phyloP scores from a whole-genome alignment of 2,329 filamentous ascomycete species.

The Trichoderma koningii region DNA sequence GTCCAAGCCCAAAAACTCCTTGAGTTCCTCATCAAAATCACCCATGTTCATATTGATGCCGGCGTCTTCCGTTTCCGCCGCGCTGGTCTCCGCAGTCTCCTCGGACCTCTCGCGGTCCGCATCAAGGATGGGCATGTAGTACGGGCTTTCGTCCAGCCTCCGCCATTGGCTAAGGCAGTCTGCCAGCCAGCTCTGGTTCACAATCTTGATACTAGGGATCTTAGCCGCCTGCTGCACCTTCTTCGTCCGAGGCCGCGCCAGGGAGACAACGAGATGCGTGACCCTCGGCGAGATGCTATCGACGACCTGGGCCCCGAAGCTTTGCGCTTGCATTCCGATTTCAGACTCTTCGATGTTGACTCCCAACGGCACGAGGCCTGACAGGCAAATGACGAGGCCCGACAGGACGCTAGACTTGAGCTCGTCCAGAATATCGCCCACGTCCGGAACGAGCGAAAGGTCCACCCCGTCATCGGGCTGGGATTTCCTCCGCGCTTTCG shows the following conservation, averaged over 20 bases:
- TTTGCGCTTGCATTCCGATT: conserved; percentile 81
- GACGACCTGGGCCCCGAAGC: conserved; percentile 73
- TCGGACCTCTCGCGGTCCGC: conserved; percentile 56
- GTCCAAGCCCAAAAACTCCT: conserved; percentile 67
- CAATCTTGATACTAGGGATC: conserved; percentile 82
- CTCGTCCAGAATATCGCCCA: conserved; percentile 78
- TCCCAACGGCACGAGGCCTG: conserved; percentile 83
- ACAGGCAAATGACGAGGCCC: conserved; percentile 80
- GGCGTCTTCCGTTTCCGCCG: conserved; percentile 39
- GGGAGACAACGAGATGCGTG: conserved; percentile 74
- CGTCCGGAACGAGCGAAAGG: conserved; percentile 69
- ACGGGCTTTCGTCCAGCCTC: conserved; percentile 74
- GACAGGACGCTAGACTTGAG: conserved; percentile 78
- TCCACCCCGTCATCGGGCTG: conserved; percentile 48
- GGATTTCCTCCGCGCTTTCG: conserved; percentile 36
- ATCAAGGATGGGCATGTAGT: conserved; percentile 73
- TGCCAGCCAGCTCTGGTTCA: conserved; percentile 86
- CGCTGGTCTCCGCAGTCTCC: conserved; percentile 38
- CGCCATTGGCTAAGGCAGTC: conserved; percentile 85
- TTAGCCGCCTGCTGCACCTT: conserved; percentile 87
- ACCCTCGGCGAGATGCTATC: conserved; percentile 62
- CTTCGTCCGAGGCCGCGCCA: conserved; percentile 73
- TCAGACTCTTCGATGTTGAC: conserved; percentile 79
- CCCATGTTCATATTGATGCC: conserved; percentile 49
- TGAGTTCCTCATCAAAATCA: conserved; percentile 69